These are phyloP conservation scores for Penicillium vulpinum DNA, from an alignment of 2,329 filamentous ascomycete genomes.

Conservation along the genomic window DNA sequence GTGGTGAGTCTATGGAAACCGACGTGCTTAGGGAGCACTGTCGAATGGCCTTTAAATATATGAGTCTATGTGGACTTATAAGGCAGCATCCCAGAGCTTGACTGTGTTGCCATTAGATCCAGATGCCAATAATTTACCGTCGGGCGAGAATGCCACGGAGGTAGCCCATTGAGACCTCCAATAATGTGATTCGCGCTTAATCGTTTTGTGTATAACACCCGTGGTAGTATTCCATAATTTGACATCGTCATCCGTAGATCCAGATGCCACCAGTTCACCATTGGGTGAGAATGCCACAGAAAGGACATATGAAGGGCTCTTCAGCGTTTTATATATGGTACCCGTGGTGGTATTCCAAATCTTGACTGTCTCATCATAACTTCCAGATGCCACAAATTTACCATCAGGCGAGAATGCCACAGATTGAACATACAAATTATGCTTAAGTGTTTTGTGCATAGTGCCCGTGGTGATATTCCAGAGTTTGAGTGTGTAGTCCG, in stretches of 20 bases:
- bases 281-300: background rate
- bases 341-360: too few relatives aligned
- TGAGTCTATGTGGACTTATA: background rate
- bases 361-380: too few relatives aligned
- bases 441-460: background rate
- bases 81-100: background rate
- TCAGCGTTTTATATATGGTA: too few relatives aligned
- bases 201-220: too few relatives aligned
- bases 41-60: too few relatives aligned
- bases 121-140: too few relatives aligned
- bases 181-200: too few relatives aligned
- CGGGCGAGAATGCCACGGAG: too few relatives aligned
- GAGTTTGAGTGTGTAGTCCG: background rate
- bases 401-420: background rate
- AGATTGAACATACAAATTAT: background rate
- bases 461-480: background rate
- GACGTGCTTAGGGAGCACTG: too few relatives aligned
- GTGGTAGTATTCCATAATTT: too few relatives aligned
- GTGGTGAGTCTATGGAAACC: too few relatives aligned
- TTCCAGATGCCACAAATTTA: background rate
- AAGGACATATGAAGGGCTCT: background rate
- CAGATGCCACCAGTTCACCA: background rate
- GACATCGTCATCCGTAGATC: background rate
- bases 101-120: background rate
- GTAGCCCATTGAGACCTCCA: too few relatives aligned